Percentiles rank a stretch among this genome's conserved stretches.
These are phyloP conservation scores for Phytomonas sp. DNA, from an alignment of 208 protist species.

Conservation along the genomic window DNA sequence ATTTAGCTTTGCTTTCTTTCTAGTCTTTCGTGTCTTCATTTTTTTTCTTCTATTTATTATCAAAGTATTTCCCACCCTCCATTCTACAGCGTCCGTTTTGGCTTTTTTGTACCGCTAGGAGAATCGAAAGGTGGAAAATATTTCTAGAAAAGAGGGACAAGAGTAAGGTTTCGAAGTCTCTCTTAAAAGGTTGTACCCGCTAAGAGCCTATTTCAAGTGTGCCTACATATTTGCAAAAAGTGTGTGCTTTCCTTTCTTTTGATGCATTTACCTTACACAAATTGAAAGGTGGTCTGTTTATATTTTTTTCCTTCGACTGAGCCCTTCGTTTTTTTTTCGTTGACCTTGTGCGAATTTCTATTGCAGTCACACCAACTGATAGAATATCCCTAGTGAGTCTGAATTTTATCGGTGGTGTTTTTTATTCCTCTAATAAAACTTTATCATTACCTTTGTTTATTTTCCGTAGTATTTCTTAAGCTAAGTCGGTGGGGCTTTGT, in stretches of 20 bases:
- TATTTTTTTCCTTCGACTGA: not conserved
- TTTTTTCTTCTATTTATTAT: slow-evolving; percentile 6
- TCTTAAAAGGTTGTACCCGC: not conserved
- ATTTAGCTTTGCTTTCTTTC: not conserved
- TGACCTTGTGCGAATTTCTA: not conserved
- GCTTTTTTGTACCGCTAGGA: not conserved
- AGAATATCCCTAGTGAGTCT: not conserved
- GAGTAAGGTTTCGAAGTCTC: not conserved
- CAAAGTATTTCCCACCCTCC: slow-evolving; percentile 1
- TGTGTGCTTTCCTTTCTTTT: not conserved
- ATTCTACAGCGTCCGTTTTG: not conserved
- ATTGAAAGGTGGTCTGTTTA: not conserved
- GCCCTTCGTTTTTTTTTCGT: not conserved
- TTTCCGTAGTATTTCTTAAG: not conserved
- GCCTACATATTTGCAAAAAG: not conserved
- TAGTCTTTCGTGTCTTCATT: not conserved
- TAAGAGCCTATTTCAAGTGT: not conserved
- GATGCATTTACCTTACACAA: not conserved
- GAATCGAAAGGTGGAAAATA: not conserved
- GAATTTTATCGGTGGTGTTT: not conserved
- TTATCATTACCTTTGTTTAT: not conserved
- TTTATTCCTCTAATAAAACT: not conserved
- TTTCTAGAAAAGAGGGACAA: not conserved
- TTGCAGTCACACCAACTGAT: not conserved
- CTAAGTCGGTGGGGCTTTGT: not conserved